Evolutionary conservation across 2,329 filamentous ascomycete genomes (phyloP).

Genomic region (Aspergillus sergii): DNA sequence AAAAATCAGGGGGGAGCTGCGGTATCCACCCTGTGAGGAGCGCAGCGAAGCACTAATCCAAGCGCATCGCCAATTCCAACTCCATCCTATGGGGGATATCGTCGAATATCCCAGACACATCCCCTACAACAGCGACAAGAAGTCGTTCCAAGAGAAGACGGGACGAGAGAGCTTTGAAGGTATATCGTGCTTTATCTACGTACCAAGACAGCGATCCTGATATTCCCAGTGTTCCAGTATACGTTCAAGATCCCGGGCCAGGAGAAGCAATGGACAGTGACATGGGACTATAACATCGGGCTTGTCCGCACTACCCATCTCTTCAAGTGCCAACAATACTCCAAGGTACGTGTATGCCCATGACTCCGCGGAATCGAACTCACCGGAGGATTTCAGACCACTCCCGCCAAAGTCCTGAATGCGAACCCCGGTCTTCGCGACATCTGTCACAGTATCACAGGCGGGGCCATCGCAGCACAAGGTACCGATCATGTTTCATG

Average conservation of each 20-base stretch:
- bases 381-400: slow-evolving; percentile 63
- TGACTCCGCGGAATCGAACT: background rate
- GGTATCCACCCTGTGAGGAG: slow-evolving; percentile 73
- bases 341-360: slow-evolving; percentile 66
- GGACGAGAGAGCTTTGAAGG: slow-evolving; percentile 87
- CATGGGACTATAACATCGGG: slow-evolving; percentile 97
- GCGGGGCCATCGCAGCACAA: slow-evolving; percentile 86
- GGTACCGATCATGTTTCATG: slow-evolving; percentile 57
- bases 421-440: slow-evolving; percentile 80
- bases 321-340: slow-evolving; percentile 86
- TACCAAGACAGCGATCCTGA: slow-evolving; percentile 1
- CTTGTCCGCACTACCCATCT: slow-evolving; percentile 92
- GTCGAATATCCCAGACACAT: slow-evolving; percentile 71
- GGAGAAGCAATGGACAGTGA: slow-evolving; percentile 70
- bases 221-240: slow-evolving; percentile 59
- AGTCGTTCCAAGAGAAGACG: slow-evolving; percentile 82
- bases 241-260: slow-evolving; percentile 72
- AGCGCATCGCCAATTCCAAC: slow-evolving; percentile 64
- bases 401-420: slow-evolving; percentile 79
- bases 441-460: slow-evolving; percentile 94
- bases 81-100: slow-evolving; percentile 67
- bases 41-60: slow-evolving; percentile 59
- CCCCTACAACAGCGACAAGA: slow-evolving; percentile 93
- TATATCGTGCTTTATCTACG: slow-evolving; percentile 38
- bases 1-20: slow-evolving; percentile 66